phyloP scores from a whole-genome alignment of 2,329 filamentous ascomycete species.

The Pyricularia grisea region DNA sequence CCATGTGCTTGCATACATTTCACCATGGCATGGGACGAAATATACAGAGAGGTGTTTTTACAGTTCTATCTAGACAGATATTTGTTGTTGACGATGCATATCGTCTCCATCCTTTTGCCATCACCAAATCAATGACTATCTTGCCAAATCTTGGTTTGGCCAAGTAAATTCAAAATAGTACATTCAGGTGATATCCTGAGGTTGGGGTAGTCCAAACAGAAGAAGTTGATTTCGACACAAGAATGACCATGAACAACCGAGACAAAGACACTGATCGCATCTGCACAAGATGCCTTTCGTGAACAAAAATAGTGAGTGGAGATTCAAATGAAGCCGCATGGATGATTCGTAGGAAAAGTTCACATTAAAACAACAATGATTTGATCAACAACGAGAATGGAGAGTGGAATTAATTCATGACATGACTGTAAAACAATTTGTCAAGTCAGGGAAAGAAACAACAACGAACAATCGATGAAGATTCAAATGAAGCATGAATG shows the following conservation, averaged over 20 bases:
- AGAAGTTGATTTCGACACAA: not conserved
- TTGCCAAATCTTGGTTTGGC: not conserved
- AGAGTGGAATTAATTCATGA: too few relatives aligned
- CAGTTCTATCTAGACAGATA: not conserved
- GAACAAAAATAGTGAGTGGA: not conserved
- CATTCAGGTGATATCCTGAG: not conserved
- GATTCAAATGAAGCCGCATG: not conserved
- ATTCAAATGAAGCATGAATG: too few relatives aligned
- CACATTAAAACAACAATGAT: too few relatives aligned
- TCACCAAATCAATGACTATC: not conserved
- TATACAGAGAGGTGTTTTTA: not conserved
- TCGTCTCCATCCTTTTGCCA: not conserved
- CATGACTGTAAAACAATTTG: too few relatives aligned
- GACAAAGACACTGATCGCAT: not conserved
- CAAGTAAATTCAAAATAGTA: not conserved
- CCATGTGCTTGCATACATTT: not conserved
- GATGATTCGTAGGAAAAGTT: not conserved
- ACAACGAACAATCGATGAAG: too few relatives aligned
- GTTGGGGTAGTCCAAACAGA: not conserved
- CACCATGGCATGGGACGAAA: not conserved
- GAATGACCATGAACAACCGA: not conserved
- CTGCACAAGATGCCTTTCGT: not conserved
- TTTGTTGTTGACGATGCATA: not conserved
- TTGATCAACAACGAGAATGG: too few relatives aligned
- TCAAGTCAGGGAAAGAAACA: too few relatives aligned